A percentile compares a stretch with the other conserved stretches of the same genome.
Conservation (phyloP, 106 monocot genomes). For the Dendrobium nobile region DNA sequence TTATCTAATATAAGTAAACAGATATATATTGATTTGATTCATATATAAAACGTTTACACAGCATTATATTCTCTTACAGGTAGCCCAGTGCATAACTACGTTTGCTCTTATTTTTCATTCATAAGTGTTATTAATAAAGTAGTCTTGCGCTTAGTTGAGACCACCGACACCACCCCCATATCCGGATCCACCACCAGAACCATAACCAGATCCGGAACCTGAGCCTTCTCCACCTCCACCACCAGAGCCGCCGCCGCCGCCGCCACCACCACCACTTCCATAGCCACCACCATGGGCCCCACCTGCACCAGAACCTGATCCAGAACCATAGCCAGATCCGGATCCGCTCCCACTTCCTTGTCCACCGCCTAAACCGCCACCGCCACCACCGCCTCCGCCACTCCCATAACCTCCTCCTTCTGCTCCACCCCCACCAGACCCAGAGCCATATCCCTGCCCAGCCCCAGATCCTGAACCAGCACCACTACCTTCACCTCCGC, state of each 20-base stretch:
- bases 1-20: no score
- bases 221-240: not conserved
- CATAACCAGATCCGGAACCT: conserved; percentile 1
- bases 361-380: not conserved
- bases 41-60: no score
- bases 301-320: not conserved
- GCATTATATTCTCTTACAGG: no score
- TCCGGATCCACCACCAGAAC: conserved; percentile 6
- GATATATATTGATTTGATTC: no score
- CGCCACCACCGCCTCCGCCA: conserved; percentile 4
- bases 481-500: conserved; percentile 2
- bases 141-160: not conserved
- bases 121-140: not conserved
- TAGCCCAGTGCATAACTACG: no score
- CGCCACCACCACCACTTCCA: not conserved
- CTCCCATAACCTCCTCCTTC: not conserved
- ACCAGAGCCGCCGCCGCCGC: not conserved
- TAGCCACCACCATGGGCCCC: not conserved
- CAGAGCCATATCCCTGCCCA: conserved; percentile 8
- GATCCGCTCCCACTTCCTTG: conserved; percentile 4
- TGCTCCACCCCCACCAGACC: conserved; percentile 6
- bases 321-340: conserved; percentile 1
- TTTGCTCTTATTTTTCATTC: not conserved
- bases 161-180: not conserved
- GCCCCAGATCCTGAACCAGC: not conserved